phyloP scores from a whole-genome alignment of 129 eudicot species.

The Daucus carota region DNA sequence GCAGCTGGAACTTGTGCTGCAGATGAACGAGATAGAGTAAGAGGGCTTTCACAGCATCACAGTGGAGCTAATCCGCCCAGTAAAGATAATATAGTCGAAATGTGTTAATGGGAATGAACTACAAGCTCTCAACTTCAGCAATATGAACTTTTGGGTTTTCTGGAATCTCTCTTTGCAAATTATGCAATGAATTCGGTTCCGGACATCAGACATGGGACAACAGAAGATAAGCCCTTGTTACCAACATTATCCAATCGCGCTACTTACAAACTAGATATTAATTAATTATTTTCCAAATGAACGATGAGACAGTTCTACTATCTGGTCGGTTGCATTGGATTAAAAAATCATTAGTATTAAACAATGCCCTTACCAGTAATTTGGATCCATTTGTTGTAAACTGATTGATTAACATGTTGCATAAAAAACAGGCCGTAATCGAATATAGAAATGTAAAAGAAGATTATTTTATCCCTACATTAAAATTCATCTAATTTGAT shows the following conservation, averaged over 20 bases:
- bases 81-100: no score
- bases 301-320: no score
- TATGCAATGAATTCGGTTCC: no score
- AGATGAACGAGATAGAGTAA: conserved; percentile 71
- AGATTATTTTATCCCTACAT: background rate
- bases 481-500: no score
- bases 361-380: background rate
- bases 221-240: no score
- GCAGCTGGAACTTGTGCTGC: conserved; percentile 83
- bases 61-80: conserved; percentile 28
- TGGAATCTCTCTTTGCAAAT: background rate
- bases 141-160: background rate
- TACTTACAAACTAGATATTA: no score
- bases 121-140: background rate
- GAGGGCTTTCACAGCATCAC: conserved; percentile 90
- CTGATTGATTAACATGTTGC: background rate
- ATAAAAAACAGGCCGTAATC: no score
- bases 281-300: no score
- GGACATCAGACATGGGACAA: no score
- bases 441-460: no score
- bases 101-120: background rate
- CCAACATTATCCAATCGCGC: no score
- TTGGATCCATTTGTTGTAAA: background rate
- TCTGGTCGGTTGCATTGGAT: background rate
- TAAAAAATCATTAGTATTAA: no score